Percentiles rank a stretch among this genome's conserved stretches.
Evolutionary conservation across 1,284 basidiomycete species (phyloP).

Genomic region (Leucoagaricus sp.): DNA sequence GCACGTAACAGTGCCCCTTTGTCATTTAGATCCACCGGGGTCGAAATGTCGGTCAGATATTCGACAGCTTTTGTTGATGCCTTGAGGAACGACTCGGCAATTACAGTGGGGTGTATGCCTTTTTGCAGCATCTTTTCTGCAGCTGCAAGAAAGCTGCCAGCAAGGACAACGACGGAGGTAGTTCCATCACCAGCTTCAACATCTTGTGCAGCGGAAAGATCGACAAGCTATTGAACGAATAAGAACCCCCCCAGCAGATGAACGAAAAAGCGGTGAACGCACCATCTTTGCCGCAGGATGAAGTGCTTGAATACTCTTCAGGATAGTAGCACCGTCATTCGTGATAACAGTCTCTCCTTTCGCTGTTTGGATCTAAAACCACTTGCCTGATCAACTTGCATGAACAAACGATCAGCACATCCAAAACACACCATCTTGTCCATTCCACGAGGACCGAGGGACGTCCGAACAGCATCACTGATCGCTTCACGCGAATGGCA

Average conservation of each 20-base stretch:
- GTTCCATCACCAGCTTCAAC: slow-evolving; percentile 99
- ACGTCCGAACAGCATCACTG: slow-evolving; percentile 96
- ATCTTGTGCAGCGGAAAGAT: slow-evolving; percentile 97
- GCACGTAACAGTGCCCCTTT: slow-evolving; percentile 86
- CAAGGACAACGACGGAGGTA: slow-evolving; percentile 97
- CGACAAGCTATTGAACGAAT: slow-evolving; percentile 72
- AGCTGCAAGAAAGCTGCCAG: slow-evolving; percentile 89
- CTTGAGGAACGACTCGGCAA: slow-evolving; percentile 94
- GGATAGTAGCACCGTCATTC: slow-evolving; percentile 98
- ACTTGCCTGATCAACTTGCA: slow-evolving; percentile 10
- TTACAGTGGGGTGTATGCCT: slow-evolving; percentile 97
- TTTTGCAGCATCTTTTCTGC: slow-evolving; percentile 98
- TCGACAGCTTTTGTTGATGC: slow-evolving; percentile 95
- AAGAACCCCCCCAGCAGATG: slow-evolving; percentile 13
- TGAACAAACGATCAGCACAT: slow-evolving; percentile 11
- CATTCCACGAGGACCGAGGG: slow-evolving; percentile 97
- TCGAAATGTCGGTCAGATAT: slow-evolving; percentile 91
- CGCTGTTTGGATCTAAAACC: slow-evolving; percentile 88
- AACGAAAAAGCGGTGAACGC: slow-evolving; percentile 14
- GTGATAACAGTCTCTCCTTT: slow-evolving; percentile 98
- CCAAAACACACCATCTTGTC: slow-evolving; percentile 89
- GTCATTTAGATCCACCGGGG: slow-evolving; percentile 92
- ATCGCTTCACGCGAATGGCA: slow-evolving; percentile 65
- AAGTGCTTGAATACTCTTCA: slow-evolving; percentile 96
- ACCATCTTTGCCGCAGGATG: slow-evolving; percentile 99